These are phyloP conservation scores for Carpinus fangiana DNA, from an alignment of 306 rosid species.

Conservation along the genomic window DNA sequence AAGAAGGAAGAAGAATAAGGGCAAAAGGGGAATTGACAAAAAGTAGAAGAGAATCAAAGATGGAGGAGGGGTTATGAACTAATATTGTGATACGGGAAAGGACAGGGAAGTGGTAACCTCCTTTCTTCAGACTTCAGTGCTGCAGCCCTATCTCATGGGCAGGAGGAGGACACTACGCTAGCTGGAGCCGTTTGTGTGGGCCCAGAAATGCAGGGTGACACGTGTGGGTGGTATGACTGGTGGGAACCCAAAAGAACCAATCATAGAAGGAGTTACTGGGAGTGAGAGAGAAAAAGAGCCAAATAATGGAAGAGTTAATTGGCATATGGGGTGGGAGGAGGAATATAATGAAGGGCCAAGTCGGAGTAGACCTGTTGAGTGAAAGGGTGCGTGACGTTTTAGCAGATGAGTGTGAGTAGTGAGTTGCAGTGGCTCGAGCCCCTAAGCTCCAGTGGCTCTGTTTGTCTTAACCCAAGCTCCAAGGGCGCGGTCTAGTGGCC, in stretches of 20 bases:
- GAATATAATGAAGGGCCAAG: constrained; percentile 8
- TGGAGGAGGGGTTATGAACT: neutral
- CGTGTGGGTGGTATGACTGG: neutral
- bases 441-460: too few relatives aligned
- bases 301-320: too few relatives aligned
- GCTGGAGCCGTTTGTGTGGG: too few relatives aligned
- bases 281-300: too few relatives aligned
- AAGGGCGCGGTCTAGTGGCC: too few relatives aligned
- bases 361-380: constrained; percentile 1
- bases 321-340: neutral
- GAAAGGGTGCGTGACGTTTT: too few relatives aligned
- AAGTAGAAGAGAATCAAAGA: neutral
- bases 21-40: neutral
- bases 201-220: neutral
- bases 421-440: too few relatives aligned
- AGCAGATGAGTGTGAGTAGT: too few relatives aligned
- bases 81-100: constrained; percentile 4
- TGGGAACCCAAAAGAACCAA: neutral
- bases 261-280: neutral
- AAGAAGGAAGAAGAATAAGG: neutral
- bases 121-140: neutral
- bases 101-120: constrained; percentile 19
- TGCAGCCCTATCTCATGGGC: neutral
- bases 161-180: neutral
- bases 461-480: too few relatives aligned